Percentiles rank a stretch among this genome's conserved stretches.
These are phyloP conservation scores for Flaveria floridana DNA, from an alignment of 140 eudicot species.

Conservation along the genomic window DNA sequence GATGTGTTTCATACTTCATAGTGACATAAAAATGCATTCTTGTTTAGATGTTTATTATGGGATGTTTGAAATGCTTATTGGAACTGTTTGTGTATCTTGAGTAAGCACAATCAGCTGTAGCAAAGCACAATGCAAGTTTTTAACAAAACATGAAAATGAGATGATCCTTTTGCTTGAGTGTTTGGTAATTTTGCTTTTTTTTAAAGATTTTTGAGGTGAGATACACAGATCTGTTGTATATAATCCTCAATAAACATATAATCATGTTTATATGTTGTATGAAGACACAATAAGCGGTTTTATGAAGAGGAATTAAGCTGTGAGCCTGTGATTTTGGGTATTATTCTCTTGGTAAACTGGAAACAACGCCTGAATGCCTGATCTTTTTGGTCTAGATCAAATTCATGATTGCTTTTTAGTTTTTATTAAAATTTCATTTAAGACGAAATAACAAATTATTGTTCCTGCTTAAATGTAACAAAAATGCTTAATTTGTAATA, in stretches of 20 bases:
- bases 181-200: no score
- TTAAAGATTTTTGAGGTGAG: no score
- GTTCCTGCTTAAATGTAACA: slow-evolving; percentile 17
- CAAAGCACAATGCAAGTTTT: no score
- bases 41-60: neutral
- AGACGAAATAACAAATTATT: neutral
- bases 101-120: neutral
- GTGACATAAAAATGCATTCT: neutral
- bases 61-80: neutral
- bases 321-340: neutral
- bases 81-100: neutral
- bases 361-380: neutral
- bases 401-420: neutral
- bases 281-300: no score
- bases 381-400: slow-evolving; percentile 1
- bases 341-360: neutral
- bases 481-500: slow-evolving; percentile 13
- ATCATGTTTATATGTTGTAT: no score
- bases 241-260: no score
- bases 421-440: neutral
- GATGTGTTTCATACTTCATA: neutral
- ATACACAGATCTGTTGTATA: no score
- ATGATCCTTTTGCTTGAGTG: no score
- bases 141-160: no score
- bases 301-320: slow-evolving; percentile 9